Evolutionary conservation across 176 grass and related monocot genomes (phyloP), one percentile per base, ranked within the genome.

Genomic region (Aegilops speltoides): DNA sequence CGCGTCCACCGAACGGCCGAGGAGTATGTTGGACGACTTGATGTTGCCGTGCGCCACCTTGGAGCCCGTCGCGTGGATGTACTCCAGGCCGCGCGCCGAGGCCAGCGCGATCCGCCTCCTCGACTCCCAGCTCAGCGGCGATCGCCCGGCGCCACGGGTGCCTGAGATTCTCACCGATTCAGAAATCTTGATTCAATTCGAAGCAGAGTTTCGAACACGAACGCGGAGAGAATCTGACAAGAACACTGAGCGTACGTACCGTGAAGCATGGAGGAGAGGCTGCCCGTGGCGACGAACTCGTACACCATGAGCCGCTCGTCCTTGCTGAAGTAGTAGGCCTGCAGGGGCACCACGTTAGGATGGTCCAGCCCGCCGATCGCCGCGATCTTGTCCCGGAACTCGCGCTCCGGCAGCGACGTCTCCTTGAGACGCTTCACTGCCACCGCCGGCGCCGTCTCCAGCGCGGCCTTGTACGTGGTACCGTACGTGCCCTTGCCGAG

Each of bases 301-400:
- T 94, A 97, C 33, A 97, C 91, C 76, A 94, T 79, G 64, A 97
- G 88, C 85, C 90, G 91, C 94, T 97, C 94, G 70, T 97, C 94
- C 86, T 91, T 90, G 83, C 88, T 97, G 85, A 82, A 94, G 85
- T 92, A 97, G 79, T 90, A 94, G 5, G 94, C 91, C 79, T 91
- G 89, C 17, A 92, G 89, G 3, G 89, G 87, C 37, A 97, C 88
- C 28, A 97, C 73, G 79, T 94, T 97, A 0, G 95, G 95, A 2
- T 97, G 95, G 36, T 92, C 92, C 64, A 94, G 63, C 12, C 85
- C 90, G 14, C 92, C 95, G 38, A 97, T 89, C 5, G 86, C 86
- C 2, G 77, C 82, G 9, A 91, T 85, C 84, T 89, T 97, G 65
- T 94, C 92, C 25, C 92, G 26, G 95, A 94, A 94, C 77, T 94